Percentiles rank a stretch among this genome's conserved stretches.
These are phyloP conservation scores for Asterophora parasitica DNA, from an alignment of 768 basidiomycete species.

Conservation along the genomic window DNA sequence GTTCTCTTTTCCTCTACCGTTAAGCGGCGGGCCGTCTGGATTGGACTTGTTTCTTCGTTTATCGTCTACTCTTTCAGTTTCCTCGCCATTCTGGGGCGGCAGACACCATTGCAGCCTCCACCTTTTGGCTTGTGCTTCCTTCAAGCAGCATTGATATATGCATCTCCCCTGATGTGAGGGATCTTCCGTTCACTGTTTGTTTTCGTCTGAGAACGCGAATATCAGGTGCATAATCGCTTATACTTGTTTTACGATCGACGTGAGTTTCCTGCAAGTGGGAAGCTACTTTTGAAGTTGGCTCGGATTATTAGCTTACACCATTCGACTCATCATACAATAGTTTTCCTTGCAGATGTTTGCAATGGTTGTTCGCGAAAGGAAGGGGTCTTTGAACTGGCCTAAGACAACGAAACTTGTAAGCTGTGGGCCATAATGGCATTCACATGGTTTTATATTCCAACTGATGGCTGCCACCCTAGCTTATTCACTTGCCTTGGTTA, in stretches of 20 bases:
- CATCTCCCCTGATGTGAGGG: not conserved
- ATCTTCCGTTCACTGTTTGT: not conserved
- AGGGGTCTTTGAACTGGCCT: not conserved
- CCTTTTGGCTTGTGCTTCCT: constrained; percentile 3
- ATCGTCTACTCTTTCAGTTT: not conserved
- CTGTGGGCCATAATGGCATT: too few relatives aligned
- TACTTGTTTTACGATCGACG: constrained; percentile 2
- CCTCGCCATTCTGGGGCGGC: not conserved
- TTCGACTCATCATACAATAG: not conserved
- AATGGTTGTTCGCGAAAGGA: not conserved
- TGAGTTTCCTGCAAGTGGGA: not conserved
- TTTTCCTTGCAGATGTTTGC: not conserved
- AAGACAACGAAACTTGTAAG: not conserved
- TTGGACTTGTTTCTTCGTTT: not conserved
- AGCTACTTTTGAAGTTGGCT: not conserved
- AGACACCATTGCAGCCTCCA: not conserved
- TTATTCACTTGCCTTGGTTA: not conserved
- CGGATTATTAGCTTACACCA: not conserved
- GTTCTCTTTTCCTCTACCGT: not conserved
- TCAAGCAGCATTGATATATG: not conserved
- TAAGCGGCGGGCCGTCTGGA: not conserved
- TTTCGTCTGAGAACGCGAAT: not conserved
- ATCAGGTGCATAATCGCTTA: not conserved
- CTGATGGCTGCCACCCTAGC: not conserved
- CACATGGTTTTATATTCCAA: too few relatives aligned